Evolutionary conservation across 2,329 filamentous ascomycete species (phyloP).

Genomic region (Aspergillus carbonarius): DNA sequence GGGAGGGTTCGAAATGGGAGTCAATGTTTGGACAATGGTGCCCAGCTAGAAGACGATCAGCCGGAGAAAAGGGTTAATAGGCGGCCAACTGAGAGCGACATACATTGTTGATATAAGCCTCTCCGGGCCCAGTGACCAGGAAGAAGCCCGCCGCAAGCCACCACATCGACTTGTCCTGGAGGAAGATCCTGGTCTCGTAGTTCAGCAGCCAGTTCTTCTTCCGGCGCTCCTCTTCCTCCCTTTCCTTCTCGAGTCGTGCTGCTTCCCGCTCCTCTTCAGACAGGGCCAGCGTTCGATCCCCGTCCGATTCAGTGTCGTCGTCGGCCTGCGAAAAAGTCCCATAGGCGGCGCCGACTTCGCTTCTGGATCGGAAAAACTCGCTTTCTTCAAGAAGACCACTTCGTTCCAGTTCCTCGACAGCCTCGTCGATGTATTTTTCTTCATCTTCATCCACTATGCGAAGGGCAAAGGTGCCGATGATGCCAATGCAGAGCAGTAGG

Average conservation of each 20-base stretch:
- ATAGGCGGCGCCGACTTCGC: conserved; percentile 45
- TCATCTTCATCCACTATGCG: conserved; percentile 77
- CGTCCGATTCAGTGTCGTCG: conserved; percentile 41
- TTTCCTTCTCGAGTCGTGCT: conserved; percentile 40
- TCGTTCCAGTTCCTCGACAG: conserved; percentile 84
- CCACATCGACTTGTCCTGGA: conserved; percentile 94
- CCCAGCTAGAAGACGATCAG: conserved; percentile 57
- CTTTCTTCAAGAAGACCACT: conserved; percentile 75
- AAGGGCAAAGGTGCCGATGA: conserved; percentile 72
- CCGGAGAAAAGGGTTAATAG: not conserved
- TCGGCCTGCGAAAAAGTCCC: conserved; percentile 44
- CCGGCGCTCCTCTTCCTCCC: conserved; percentile 56
- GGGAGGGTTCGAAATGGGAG: conserved; percentile 58
- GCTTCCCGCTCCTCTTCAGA: conserved; percentile 33
- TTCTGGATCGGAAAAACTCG: conserved; percentile 64
- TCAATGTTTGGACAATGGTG: conserved; percentile 85
- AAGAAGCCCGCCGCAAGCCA: conserved; percentile 87
- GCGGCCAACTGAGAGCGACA: not conserved
- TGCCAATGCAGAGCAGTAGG: conserved; percentile 67
- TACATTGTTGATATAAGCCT: conserved; percentile 93
- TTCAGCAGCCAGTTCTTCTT: conserved; percentile 93
- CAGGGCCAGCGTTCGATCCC: conserved; percentile 30
- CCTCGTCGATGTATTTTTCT: conserved; percentile 78
- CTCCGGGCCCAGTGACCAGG: conserved; percentile 89
- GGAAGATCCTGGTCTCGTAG: conserved; percentile 80